phyloP scores from a whole-genome alignment of 257 asterid genomes.

The Dorcoceras hygrometricum region DNA sequence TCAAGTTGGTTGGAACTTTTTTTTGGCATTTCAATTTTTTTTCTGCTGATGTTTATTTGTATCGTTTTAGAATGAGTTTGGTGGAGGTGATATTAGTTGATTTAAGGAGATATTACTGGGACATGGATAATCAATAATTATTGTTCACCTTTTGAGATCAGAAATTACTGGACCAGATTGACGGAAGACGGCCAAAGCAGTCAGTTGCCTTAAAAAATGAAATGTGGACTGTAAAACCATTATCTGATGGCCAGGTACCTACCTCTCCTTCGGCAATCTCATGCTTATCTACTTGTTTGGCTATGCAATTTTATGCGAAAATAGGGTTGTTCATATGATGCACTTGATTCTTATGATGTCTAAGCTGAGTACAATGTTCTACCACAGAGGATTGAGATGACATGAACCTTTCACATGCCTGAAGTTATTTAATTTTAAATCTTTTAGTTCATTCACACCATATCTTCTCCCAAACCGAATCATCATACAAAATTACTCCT shows the following conservation, averaged over 20 bases:
- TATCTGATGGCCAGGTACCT: conserved; percentile 92
- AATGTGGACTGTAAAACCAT: conserved; percentile 83
- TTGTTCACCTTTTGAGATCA: conserved; percentile 47
- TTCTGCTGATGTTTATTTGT: conserved; percentile 1
- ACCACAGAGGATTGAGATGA: too few species aligned
- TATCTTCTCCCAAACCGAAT: too few species aligned
- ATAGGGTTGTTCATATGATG: neutral
- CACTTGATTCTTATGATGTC: conserved; percentile 7
- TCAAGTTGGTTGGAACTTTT: conserved; percentile 1
- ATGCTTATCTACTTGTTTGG: conserved; percentile 13
- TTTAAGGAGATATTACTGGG: conserved; percentile 8
- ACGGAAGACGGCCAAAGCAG: conserved; percentile 66
- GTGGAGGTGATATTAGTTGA: conserved; percentile 16
- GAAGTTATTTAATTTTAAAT: too few species aligned
- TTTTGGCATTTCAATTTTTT: conserved; percentile 10
- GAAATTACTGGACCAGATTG: conserved; percentile 83
- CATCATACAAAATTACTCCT: too few species aligned
- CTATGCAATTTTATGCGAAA: conserved; percentile 2
- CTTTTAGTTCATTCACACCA: too few species aligned
- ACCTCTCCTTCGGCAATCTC: conserved; percentile 11
- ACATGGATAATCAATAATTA: conserved; percentile 14
- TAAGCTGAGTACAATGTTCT: too few species aligned
- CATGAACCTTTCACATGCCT: too few species aligned
- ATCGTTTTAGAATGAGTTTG: conserved; percentile 18
- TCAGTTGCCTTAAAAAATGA: conserved; percentile 82